Conservation (phyloP, 371 early-diverging fungal genomes). For the Rhizopus arrhizus region DNA sequence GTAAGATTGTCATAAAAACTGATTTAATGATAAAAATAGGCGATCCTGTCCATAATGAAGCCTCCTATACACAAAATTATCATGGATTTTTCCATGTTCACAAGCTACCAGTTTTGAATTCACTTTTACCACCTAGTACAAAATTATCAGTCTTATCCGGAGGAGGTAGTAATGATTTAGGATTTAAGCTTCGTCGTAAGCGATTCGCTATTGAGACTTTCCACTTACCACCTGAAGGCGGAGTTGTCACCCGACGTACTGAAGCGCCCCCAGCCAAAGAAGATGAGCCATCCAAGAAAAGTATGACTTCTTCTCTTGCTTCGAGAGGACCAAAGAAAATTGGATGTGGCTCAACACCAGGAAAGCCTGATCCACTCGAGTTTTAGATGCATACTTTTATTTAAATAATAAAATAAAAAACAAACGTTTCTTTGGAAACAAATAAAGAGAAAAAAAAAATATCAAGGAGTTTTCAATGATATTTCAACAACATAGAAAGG, state of each 20-base stretch:
- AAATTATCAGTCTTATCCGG: constrained; percentile 69
- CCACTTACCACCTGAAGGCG: constrained; percentile 90
- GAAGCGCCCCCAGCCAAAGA: constrained; percentile 34
- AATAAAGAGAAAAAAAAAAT: background rate
- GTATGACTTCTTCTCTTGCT: constrained; percentile 27
- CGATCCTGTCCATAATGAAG: constrained; percentile 46
- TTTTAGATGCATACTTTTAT: constrained; percentile 27
- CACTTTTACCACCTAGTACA: constrained; percentile 74
- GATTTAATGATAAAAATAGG: constrained; percentile 28
- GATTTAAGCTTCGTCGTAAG: constrained; percentile 85
- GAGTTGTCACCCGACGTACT: constrained; percentile 70
- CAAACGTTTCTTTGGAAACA: no score
- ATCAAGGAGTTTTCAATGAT: no score
- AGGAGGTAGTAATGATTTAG: constrained; percentile 73
- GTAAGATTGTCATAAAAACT: no score
- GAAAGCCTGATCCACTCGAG: constrained; percentile 49
- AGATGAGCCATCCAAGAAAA: constrained; percentile 10
- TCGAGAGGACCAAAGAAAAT: constrained; percentile 26
- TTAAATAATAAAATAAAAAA: no score
- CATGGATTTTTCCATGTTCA: constrained; percentile 89
- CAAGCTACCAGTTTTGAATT: constrained; percentile 77
- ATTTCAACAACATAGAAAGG: no score
- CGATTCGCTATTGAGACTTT: constrained; percentile 90
- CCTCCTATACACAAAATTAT: constrained; percentile 70
- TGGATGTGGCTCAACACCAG: constrained; percentile 49